phyloP scores from a whole-genome alignment of 768 basidiomycete species.

The Flagelloscypha sp. region DNA sequence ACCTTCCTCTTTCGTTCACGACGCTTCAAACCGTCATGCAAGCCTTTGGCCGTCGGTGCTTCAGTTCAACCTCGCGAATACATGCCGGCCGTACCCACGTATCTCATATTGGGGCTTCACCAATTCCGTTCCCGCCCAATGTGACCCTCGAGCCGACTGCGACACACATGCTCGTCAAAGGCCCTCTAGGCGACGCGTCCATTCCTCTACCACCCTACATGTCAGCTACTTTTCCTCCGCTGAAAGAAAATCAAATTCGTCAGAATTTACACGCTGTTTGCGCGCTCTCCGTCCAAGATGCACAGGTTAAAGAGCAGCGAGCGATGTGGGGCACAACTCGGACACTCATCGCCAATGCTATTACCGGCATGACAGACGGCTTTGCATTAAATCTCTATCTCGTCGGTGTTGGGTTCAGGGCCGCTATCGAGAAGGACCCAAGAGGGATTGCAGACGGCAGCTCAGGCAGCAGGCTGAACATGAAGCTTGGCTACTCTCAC shows the following conservation, averaged over 20 bases:
- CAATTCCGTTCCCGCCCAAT: slow-evolving; percentile 37
- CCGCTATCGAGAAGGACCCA: slow-evolving; percentile 75
- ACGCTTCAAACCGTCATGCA: too few species aligned
- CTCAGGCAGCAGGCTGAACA: slow-evolving; percentile 63
- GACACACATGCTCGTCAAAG: slow-evolving; percentile 11
- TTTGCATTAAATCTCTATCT: slow-evolving; percentile 79
- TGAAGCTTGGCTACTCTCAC: slow-evolving; percentile 93
- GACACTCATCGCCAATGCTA: slow-evolving; percentile 82
- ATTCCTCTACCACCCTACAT: not conserved
- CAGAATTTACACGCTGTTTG: too few species aligned
- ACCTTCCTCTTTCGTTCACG: too few species aligned
- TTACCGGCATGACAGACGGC: slow-evolving; percentile 83
- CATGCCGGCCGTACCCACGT: slow-evolving; percentile 49
- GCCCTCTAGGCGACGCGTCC: not conserved
- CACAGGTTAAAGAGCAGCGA: slow-evolving; percentile 66
- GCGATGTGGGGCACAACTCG: slow-evolving; percentile 95
- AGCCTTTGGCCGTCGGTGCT: too few species aligned
- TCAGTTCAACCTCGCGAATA: slow-evolving; percentile 43
- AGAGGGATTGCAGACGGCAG: slow-evolving; percentile 48
- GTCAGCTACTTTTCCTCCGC: slow-evolving; percentile 25
- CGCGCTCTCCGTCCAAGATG: slow-evolving; percentile 53
- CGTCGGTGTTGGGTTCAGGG: slow-evolving; percentile 94
- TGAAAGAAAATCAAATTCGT: too few species aligned
- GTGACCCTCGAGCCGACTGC: slow-evolving; percentile 23
- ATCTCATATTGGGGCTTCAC: slow-evolving; percentile 57